These are phyloP conservation scores for Tricholoma bakamatsutake DNA, from an alignment of 768 basidiomycete genomes.

Conservation along the genomic window DNA sequence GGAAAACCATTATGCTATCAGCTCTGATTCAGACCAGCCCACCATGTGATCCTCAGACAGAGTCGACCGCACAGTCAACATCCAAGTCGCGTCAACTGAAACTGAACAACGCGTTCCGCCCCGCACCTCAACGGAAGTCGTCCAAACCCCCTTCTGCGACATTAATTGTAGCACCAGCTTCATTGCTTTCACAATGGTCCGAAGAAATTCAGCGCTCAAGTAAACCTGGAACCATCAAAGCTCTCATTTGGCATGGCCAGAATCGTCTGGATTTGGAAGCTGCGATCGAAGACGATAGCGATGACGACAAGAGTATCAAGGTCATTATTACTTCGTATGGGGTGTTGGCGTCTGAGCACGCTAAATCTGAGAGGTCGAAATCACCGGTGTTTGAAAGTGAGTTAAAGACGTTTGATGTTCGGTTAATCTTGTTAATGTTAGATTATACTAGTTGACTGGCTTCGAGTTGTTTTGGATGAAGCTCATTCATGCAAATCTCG, in stretches of 20 bases:
- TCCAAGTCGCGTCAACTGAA: slow-evolving; percentile 51
- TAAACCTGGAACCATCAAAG: slow-evolving; percentile 56
- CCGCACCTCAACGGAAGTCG: slow-evolving; percentile 29
- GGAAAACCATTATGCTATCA: slow-evolving; percentile 91
- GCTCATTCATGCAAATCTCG: slow-evolving; percentile 94
- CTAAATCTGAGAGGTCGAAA: slow-evolving; percentile 54
- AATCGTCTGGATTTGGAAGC: slow-evolving; percentile 71
- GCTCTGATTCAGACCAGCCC: slow-evolving; percentile 81
- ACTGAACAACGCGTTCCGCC: slow-evolving; percentile 58
- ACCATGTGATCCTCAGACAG: slow-evolving; percentile 34
- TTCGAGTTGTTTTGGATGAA: slow-evolving; percentile 84
- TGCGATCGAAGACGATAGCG: slow-evolving; percentile 49
- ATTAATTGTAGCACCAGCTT: slow-evolving; percentile 88
- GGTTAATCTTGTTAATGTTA: neutral
- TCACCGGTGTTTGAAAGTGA: slow-evolving; percentile 71
- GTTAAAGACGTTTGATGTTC: slow-evolving; percentile 13
- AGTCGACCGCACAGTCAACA: slow-evolving; percentile 19
- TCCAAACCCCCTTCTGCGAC: slow-evolving; percentile 51
- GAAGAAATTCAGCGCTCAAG: slow-evolving; percentile 86
- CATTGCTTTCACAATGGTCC: slow-evolving; percentile 89
- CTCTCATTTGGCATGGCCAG: slow-evolving; percentile 84
- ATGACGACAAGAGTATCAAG: slow-evolving; percentile 46
- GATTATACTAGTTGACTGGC: slow-evolving; percentile 59
- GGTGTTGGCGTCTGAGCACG: slow-evolving; percentile 82
- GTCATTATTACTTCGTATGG: slow-evolving; percentile 94